These are phyloP conservation scores for Albatrellus ellisii DNA, from an alignment of 768 basidiomycete genomes.

Conservation along the genomic window DNA sequence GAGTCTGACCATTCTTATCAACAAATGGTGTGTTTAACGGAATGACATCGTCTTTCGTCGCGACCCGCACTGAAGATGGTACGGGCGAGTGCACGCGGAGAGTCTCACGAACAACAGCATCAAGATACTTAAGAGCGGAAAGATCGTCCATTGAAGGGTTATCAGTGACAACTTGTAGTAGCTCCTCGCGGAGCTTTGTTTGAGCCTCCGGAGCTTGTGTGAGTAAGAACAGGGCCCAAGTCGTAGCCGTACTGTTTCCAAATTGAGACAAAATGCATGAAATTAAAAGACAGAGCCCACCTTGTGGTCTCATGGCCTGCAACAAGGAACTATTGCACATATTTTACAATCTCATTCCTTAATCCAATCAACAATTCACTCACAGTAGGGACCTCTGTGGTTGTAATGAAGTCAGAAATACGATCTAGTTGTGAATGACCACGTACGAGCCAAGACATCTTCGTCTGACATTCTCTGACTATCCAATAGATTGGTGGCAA, in stretches of 20 bases:
- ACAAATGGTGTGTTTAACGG: conserved; percentile 17
- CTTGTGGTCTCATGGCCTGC: conserved; percentile 19
- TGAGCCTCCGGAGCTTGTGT: conserved; percentile 20
- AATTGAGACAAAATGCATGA: neutral
- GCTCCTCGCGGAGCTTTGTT: conserved; percentile 22
- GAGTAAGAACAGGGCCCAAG: conserved; percentile 24
- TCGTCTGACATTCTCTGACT: conserved; percentile 18
- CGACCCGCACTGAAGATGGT: conserved; percentile 14
- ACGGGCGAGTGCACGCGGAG: conserved; percentile 19
- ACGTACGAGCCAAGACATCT: conserved; percentile 19
- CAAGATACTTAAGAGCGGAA: conserved; percentile 20
- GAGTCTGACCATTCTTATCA: conserved; percentile 11
- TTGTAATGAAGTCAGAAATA: neutral
- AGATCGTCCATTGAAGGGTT: conserved; percentile 19
- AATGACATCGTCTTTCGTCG: conserved; percentile 18
- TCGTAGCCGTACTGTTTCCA: conserved; percentile 15
- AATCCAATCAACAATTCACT: no score
- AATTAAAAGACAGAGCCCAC: neutral
- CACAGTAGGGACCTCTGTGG: no score
- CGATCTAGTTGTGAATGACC: neutral
- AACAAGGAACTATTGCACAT: conserved; percentile 19
- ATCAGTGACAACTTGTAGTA: conserved; percentile 14
- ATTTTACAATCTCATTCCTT: no score
- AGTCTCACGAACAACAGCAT: conserved; percentile 20
- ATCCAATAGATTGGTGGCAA: conserved; percentile 18